Conservation (phyloP, 805 yeast species). For the Schwanniomyces occidentalis region DNA sequence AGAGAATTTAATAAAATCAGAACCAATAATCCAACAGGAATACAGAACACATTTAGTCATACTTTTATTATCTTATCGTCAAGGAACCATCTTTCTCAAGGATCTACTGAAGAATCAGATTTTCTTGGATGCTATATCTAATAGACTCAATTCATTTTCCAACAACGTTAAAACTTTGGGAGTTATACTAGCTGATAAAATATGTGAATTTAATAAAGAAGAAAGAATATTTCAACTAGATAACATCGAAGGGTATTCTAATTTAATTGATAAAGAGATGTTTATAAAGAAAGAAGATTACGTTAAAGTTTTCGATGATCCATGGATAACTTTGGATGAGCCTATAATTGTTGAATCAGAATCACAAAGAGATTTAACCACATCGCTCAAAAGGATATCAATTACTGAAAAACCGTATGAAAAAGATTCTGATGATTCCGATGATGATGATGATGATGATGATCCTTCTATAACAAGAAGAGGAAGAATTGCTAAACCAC, state of each 20-base stretch:
- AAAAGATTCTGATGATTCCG: slow-evolving; percentile 18
- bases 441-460: slow-evolving; percentile 49
- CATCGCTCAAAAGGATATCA: background rate
- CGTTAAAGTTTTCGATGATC: no score
- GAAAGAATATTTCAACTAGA: slow-evolving; percentile 34
- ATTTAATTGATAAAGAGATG: slow-evolving; percentile 19
- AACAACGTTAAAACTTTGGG: slow-evolving; percentile 50
- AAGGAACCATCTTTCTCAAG: slow-evolving; percentile 16
- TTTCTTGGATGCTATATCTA: slow-evolving; percentile 54
- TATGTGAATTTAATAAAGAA: slow-evolving; percentile 33
- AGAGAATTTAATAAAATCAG: slow-evolving; percentile 32
- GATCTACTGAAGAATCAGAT: slow-evolving; percentile 31
- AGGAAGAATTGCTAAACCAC: slow-evolving; percentile 46
- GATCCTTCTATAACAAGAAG: slow-evolving; percentile 44
- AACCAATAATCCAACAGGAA: slow-evolving; percentile 46
- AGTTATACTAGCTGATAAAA: slow-evolving; percentile 55
- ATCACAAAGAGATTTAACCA: slow-evolving; percentile 12
- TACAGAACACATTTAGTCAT: slow-evolving; percentile 49
- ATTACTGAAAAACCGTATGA: slow-evolving; percentile 8
- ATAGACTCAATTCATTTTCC: slow-evolving; percentile 52
- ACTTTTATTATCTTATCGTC: slow-evolving; percentile 26
- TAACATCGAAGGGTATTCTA: slow-evolving; percentile 26
- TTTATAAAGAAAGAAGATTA: slow-evolving; percentile 12
- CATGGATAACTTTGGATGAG: slow-evolving; percentile 20
- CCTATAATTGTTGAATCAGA: slow-evolving; percentile 20